A percentile compares a stretch with the other conserved stretches of the same genome.
Evolutionary conservation across 1,284 basidiomycete genomes (phyloP).

Genomic region (Heliocybe sulcata): DNA sequence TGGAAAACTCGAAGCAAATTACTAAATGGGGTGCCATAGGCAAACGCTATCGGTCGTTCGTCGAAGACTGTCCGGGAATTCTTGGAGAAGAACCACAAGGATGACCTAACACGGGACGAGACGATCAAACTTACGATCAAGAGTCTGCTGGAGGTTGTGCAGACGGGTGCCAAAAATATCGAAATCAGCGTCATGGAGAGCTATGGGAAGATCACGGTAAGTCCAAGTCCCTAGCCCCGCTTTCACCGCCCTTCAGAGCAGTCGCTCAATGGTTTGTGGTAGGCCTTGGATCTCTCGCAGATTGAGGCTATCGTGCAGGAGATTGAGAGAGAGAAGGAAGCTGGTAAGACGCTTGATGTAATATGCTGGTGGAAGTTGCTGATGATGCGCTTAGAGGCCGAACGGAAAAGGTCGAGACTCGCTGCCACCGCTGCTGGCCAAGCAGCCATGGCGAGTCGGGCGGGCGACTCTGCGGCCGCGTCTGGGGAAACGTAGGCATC

Average conservation of each 20-base stretch:
- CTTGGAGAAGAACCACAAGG: conserved; percentile 96
- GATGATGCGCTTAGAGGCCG: conserved; percentile 55
- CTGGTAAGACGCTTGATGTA: conserved; percentile 42
- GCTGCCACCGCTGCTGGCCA: conserved; percentile 80
- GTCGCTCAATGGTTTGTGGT: conserved; percentile 1
- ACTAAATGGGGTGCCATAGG: conserved; percentile 39
- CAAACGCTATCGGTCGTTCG: conserved; percentile 95
- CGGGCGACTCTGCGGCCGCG: conserved; percentile 20
- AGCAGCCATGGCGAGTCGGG: conserved; percentile 72
- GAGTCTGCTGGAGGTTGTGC: conserved; percentile 95
- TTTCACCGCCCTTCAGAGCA: not conserved
- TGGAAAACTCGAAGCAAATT: not conserved
- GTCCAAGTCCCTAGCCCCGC: conserved; percentile 20
- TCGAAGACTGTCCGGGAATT: conserved; percentile 99
- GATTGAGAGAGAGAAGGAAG: conserved; percentile 95
- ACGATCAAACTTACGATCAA: conserved; percentile 95
- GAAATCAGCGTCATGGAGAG: conserved; percentile 96
- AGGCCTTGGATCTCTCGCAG: conserved; percentile 82
- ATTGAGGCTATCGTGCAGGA: conserved; percentile 88
- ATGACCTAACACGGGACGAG: conserved; percentile 83
- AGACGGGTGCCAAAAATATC: conserved; percentile 99
- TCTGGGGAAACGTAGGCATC: not conserved
- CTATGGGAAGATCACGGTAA: conserved; percentile 84
- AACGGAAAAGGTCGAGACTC: conserved; percentile 72
- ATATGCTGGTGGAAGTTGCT: not conserved